Evolutionary conservation across 768 basidiomycete species (phyloP), one percentile per base, ranked within the genome.

Genomic region (Tylopilus vinaceipallidus): DNA sequence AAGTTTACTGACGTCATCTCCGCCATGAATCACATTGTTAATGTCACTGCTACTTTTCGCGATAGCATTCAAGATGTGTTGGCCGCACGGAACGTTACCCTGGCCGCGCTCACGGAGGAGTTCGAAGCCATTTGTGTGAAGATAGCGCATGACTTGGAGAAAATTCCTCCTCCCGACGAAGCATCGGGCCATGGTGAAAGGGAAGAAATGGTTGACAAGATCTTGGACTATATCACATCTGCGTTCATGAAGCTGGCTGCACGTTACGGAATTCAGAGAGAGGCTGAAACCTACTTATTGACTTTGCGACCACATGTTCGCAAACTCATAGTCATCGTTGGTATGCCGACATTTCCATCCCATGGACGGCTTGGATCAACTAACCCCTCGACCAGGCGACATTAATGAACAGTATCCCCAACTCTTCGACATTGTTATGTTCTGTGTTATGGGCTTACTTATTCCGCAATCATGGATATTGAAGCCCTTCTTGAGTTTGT

Each of bases 401-500:
- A 56, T 60, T 41, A 48, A 49, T 14, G 53, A 59, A 13, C 39
- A 46, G 27, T n/a, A 56, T 23, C 54, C 50, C 4, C 13, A 47
- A 14, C 40, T 53, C 2, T 19, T 53, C 9, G 32, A 53, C 3
- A 10, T n/a, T 12, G 8, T 56, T 10, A 6, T 6, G 20, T 52
- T 48, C 26, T 34, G 36, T 14, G n/a, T 60, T 11, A 10, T 13
- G 1, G 13, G 2, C 22, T 2, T 59, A 27, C 50, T 60, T 20
- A 27, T 60, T 34, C 50, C 58, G 0, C 26, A 60, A 23, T 19
- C 30, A 2, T 60, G 59, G 57, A 55, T 57, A 5, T 45, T 60
- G 8, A 1, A 33, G 17, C 58, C 50, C 1, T 48, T 59, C 2
- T n/a, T 59, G 2, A 32, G 48, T 3, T 2, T 43, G 22, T 46